Evolutionary conservation across 2,329 filamentous ascomycete species (phyloP).

Genomic region (Corynespora cassiicola): DNA sequence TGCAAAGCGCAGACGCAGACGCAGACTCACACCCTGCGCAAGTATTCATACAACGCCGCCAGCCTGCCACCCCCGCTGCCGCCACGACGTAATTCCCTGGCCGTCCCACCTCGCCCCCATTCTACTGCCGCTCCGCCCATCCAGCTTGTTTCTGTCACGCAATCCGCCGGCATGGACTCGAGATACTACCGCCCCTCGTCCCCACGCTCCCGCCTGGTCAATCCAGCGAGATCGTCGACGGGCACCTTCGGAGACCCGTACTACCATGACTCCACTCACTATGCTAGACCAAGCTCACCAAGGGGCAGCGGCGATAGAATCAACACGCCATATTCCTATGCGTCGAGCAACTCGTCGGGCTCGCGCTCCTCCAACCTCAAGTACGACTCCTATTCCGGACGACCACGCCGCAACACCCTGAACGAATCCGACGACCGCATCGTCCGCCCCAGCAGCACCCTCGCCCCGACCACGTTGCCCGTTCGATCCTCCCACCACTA

Average conservation of each 20-base stretch:
- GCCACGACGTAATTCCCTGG: slow-evolving; percentile 29
- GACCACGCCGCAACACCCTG: slow-evolving; percentile 54
- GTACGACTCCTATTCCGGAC: slow-evolving; percentile 53
- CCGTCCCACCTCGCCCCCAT: slow-evolving; percentile 20
- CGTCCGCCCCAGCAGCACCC: slow-evolving; percentile 43
- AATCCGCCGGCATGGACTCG: slow-evolving; percentile 38
- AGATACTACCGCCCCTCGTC: slow-evolving; percentile 43
- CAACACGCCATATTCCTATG: slow-evolving; percentile 26
- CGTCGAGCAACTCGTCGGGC: slow-evolving; percentile 31
- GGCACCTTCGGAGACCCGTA: slow-evolving; percentile 44
- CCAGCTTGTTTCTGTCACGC: slow-evolving; percentile 27
- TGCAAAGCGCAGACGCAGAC: slow-evolving; percentile 14
- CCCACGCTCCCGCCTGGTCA: slow-evolving; percentile 36
- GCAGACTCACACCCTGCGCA: slow-evolving; percentile 16
- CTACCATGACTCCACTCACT: slow-evolving; percentile 37
- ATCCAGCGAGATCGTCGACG: slow-evolving; percentile 44
- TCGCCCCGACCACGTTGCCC: slow-evolving; percentile 34
- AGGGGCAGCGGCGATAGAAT: slow-evolving; percentile 43
- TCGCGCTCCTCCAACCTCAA: slow-evolving; percentile 37
- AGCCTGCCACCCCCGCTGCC: slow-evolving; percentile 28
- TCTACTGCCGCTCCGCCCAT: slow-evolving; percentile 16
- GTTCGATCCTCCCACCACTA: slow-evolving; percentile 31
- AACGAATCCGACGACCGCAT: slow-evolving; percentile 44
- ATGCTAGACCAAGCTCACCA: slow-evolving; percentile 38
- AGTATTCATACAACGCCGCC: slow-evolving; percentile 24